These are phyloP conservation scores for Coemansia sp. DNA, from an alignment of 192 early-diverging fungal genomes.

Conservation along the genomic window DNA sequence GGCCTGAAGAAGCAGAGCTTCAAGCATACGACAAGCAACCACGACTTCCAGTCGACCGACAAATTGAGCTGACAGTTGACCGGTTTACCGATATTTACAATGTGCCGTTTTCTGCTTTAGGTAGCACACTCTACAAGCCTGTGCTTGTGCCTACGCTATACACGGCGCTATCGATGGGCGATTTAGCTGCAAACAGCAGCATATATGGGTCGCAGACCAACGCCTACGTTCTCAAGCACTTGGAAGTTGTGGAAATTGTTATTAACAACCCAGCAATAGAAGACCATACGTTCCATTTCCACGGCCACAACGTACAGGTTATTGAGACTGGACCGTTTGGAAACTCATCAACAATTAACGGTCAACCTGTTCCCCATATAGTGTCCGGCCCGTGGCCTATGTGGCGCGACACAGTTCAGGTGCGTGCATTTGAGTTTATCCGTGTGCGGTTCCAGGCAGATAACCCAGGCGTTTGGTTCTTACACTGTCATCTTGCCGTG, in stretches of 20 bases:
- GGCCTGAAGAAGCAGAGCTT: slow-evolving; percentile 7
- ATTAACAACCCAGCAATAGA: slow-evolving; percentile 67
- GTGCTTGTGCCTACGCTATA: slow-evolving; percentile 66
- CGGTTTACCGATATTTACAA: neutral
- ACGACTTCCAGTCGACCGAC: slow-evolving; percentile 10
- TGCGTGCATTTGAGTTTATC: slow-evolving; percentile 60
- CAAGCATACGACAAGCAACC: neutral
- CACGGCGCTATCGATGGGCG: slow-evolving; percentile 61
- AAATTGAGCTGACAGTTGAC: neutral
- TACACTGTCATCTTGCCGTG: slow-evolving; percentile 76
- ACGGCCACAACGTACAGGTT: slow-evolving; percentile 83
- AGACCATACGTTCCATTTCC: slow-evolving; percentile 75
- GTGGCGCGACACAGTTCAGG: slow-evolving; percentile 62
- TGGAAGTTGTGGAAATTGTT: slow-evolving; percentile 65
- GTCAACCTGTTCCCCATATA: neutral
- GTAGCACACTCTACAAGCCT: slow-evolving; percentile 33
- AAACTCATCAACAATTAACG: neutral
- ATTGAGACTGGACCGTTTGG: slow-evolving; percentile 57
- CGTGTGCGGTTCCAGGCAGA: slow-evolving; percentile 74
- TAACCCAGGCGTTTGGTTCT: slow-evolving; percentile 80
- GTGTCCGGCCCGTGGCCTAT: slow-evolving; percentile 10
- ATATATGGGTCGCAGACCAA: slow-evolving; percentile 68
- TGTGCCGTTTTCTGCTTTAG: neutral
- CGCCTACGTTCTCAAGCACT: slow-evolving; percentile 61
- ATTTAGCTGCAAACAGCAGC: slow-evolving; percentile 50